Conservation (phyloP, 1,284 basidiomycete genomes). For the Rhodofomes roseus region DNA sequence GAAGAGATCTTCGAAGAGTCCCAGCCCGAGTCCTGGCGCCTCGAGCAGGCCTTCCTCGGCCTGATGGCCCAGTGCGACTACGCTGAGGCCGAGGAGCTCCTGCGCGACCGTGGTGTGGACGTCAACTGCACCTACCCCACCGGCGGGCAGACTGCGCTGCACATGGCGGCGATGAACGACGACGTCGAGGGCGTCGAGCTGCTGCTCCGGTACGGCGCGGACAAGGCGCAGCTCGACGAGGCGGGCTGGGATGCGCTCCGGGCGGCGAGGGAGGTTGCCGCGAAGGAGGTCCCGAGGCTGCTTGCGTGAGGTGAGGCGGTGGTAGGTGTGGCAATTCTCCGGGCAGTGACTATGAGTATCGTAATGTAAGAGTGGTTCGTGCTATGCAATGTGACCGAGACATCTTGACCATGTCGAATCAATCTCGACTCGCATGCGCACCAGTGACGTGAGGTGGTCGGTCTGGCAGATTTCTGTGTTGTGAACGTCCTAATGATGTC, state of each 20-base stretch:
- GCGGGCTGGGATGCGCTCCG: not conserved
- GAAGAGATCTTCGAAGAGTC: not conserved
- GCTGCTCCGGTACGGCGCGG: not conserved
- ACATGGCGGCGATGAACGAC: slow-evolving; percentile 1
- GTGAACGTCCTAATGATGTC: too few species aligned
- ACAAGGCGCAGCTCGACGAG: not conserved
- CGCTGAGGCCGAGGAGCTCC: not conserved
- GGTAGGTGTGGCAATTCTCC: too few species aligned
- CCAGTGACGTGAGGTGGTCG: too few species aligned
- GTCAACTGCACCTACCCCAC: not conserved
- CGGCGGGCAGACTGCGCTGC: not conserved
- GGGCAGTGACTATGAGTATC: too few species aligned
- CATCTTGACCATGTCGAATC: slow-evolving; percentile 19
- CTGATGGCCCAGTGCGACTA: not conserved
- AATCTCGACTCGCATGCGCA: not conserved
- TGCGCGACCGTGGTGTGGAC: not conserved
- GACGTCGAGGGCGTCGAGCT: not conserved
- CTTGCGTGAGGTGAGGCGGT: not conserved
- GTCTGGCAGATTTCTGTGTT: too few species aligned
- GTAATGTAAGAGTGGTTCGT: too few species aligned
- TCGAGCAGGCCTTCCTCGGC: not conserved
- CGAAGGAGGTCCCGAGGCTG: not conserved
- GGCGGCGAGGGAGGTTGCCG: not conserved
- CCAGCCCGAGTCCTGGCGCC: not conserved
- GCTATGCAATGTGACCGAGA: not conserved